Evolutionary conservation across 2,329 filamentous ascomycete species (phyloP).

Genomic region (Colletotrichum siamense): DNA sequence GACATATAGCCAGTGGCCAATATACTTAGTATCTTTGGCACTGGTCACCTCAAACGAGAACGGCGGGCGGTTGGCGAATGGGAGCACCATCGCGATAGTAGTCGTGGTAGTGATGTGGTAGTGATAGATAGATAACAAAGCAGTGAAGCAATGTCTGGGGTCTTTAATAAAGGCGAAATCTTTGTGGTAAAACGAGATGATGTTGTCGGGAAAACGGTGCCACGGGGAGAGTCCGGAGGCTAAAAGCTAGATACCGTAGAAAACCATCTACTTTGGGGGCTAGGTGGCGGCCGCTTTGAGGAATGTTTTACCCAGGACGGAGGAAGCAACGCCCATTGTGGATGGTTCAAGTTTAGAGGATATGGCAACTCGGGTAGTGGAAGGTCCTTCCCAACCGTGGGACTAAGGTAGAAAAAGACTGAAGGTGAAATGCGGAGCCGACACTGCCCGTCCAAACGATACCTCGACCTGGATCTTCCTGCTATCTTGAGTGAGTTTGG

Average conservation of each 20-base stretch:
- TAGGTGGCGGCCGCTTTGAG: neutral
- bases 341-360: neutral
- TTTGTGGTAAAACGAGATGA: neutral
- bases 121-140: neutral
- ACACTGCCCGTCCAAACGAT: neutral
- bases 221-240: neutral
- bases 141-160: neutral
- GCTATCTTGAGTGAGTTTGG: neutral
- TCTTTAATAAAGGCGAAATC: neutral
- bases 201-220: neutral
- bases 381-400: neutral
- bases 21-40: neutral
- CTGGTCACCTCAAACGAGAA: neutral
- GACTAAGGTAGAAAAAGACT: neutral
- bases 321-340: neutral
- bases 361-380: neutral
- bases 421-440: neutral
- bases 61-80: neutral
- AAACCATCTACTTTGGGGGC: neutral
- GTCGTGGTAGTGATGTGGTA: neutral
- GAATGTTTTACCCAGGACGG: neutral
- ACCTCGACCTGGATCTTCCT: neutral
- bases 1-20: slow-evolving; percentile 24
- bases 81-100: neutral
- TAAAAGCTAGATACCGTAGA: neutral